Conservation (phyloP, 805 yeast genomes). For the Komagataella pseudopastoris region DNA sequence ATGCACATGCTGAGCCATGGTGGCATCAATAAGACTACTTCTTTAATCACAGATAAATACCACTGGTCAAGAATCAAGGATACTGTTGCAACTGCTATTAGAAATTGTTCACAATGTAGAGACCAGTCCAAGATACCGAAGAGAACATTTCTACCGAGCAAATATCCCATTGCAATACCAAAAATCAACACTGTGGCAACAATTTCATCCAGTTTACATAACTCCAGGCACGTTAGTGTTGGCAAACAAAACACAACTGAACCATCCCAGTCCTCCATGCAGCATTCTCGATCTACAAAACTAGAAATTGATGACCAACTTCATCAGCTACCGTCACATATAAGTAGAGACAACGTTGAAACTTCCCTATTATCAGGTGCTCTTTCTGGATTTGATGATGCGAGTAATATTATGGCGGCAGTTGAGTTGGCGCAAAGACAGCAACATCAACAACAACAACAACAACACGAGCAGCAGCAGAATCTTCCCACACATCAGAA, state of each 20-base stretch:
- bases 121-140: conserved; percentile 18
- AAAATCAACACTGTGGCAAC: not conserved
- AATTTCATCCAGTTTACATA: not conserved
- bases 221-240: not conserved
- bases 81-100: conserved; percentile 69
- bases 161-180: conserved; percentile 5
- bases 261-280: not conserved
- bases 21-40: conserved; percentile 82
- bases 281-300: not conserved
- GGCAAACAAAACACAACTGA: not conserved
- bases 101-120: conserved; percentile 64
- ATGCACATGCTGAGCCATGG: conserved; percentile 61
- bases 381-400: conserved; percentile 19
- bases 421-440: conserved; percentile 42
- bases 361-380: conserved; percentile 21
- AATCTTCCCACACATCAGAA: conserved; percentile 9
- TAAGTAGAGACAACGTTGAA: conserved; percentile 12
- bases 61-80: conserved; percentile 90
- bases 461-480: conserved; percentile 4
- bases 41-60: conserved; percentile 62
- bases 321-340: conserved; percentile 5
- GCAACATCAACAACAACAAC: conserved; percentile 6
- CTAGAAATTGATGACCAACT: conserved; percentile 1
- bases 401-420: conserved; percentile 39
- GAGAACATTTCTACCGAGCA: conserved; percentile 6